Evolutionary conservation across 83 land plant genomes (phyloP).

Genomic region (Thuja plicata): DNA sequence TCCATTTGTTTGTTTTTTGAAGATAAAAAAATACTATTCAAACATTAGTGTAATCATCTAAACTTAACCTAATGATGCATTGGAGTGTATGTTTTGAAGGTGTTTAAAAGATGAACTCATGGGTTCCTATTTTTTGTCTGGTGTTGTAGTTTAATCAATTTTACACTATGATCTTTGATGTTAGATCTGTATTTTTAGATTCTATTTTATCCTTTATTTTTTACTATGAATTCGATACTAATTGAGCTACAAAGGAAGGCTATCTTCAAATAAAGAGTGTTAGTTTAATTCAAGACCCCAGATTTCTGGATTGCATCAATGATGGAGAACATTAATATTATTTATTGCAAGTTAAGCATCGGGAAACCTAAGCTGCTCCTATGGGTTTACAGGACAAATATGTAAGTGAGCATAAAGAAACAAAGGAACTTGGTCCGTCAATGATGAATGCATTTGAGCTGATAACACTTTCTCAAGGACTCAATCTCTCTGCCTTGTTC

Average conservation of each 20-base stretch:
- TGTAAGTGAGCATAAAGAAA: conserved; percentile 44
- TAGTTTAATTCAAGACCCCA: not conserved
- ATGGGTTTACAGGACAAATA: conserved; percentile 51
- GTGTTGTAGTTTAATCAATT: not conserved
- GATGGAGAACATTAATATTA: not conserved
- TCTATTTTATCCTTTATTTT: not conserved
- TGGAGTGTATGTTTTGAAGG: not conserved
- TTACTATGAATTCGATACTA: not conserved
- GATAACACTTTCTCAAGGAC: conserved; percentile 91
- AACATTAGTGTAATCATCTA: not conserved
- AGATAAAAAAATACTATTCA: not conserved
- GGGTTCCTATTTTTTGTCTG: not conserved
- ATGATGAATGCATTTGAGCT: conserved; percentile 92
- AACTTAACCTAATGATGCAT: not conserved
- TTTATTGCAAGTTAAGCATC: not conserved
- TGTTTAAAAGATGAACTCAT: not conserved
- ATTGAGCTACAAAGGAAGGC: not conserved
- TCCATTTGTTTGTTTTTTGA: not conserved
- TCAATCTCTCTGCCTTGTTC: conserved; percentile 81
- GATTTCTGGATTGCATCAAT: not conserved
- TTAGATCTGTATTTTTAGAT: not conserved
- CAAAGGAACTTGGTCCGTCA: conserved; percentile 66
- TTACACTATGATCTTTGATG: not conserved
- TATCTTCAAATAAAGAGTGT: not conserved
- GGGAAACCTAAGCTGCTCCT: not conserved